Percentiles rank a stretch among this genome's conserved stretches.
Evolutionary conservation across 2,329 filamentous ascomycete genomes (phyloP).

Genomic region (Aspergillus proliferans): DNA sequence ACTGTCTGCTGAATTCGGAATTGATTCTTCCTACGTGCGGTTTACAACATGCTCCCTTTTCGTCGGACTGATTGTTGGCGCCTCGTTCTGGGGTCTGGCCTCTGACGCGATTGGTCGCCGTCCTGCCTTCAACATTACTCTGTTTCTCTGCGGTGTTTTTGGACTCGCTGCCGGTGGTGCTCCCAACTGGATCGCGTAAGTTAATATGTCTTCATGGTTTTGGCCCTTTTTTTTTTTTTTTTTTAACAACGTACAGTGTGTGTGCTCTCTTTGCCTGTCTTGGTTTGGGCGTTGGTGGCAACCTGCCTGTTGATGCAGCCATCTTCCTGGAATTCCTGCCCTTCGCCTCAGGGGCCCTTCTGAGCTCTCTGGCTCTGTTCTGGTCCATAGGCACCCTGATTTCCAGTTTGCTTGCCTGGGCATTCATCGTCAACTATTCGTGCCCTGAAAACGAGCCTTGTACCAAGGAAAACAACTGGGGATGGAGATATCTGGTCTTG

Average conservation of each 20-base stretch:
- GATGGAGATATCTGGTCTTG: slow-evolving; percentile 67
- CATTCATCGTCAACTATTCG: slow-evolving; percentile 63
- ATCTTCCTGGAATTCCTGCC: slow-evolving; percentile 78
- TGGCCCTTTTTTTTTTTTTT: slow-evolving; percentile 12
- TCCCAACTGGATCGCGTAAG: slow-evolving; percentile 54
- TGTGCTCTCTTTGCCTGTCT: slow-evolving; percentile 55
- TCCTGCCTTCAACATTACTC: slow-evolving; percentile 70
- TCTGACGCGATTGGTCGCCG: slow-evolving; percentile 71
- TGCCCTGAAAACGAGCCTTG: slow-evolving; percentile 36
- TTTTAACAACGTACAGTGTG: slow-evolving; percentile 27
- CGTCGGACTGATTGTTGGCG: slow-evolving; percentile 67
- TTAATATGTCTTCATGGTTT: slow-evolving; percentile 1
- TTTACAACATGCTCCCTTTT: slow-evolving; percentile 74
- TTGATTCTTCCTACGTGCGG: slow-evolving; percentile 64
- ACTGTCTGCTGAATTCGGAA: slow-evolving; percentile 62
- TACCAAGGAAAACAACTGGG: slow-evolving; percentile 49
- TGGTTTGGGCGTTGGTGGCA: slow-evolving; percentile 67
- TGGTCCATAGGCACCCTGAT: slow-evolving; percentile 73
- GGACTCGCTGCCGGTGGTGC: slow-evolving; percentile 65
- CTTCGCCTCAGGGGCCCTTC: slow-evolving; percentile 58
- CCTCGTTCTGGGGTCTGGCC: slow-evolving; percentile 71
- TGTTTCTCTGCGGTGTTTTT: slow-evolving; percentile 67
- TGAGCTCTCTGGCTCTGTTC: slow-evolving; percentile 72
- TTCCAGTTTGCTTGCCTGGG: slow-evolving; percentile 57
- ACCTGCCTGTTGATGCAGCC: slow-evolving; percentile 72